Conservation (phyloP, 495 filamentous ascomycete species). For the Penicillium silybi region DNA sequence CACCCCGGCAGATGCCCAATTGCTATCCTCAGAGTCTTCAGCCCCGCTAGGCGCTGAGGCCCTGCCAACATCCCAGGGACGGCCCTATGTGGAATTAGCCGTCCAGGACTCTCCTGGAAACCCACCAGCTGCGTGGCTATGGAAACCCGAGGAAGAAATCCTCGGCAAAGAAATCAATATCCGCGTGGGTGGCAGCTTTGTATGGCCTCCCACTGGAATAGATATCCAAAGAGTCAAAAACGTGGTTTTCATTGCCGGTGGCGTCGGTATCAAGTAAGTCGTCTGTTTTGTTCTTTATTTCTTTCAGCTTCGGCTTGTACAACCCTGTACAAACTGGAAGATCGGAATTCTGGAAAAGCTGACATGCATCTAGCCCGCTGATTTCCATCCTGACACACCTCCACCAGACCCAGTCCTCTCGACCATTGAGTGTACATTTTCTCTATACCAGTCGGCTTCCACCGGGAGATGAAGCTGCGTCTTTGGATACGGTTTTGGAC, state of each 20-base stretch:
- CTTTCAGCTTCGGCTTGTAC: not conserved
- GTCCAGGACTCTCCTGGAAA: slow-evolving; percentile 63
- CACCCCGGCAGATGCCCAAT: slow-evolving; percentile 48
- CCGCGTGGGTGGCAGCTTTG: slow-evolving; percentile 75
- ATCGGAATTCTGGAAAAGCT: not conserved
- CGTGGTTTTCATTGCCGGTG: slow-evolving; percentile 73
- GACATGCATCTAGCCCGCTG: slow-evolving; percentile 39
- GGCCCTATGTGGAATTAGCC: slow-evolving; percentile 66
- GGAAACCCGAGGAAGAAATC: slow-evolving; percentile 52
- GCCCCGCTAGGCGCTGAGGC: slow-evolving; percentile 21
- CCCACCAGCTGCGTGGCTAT: slow-evolving; percentile 73
- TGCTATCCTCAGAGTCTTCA: slow-evolving; percentile 23
- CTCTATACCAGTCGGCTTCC: slow-evolving; percentile 45
- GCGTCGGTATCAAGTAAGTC: slow-evolving; percentile 73
- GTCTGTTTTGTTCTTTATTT: not conserved
- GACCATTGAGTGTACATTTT: slow-evolving; percentile 31
- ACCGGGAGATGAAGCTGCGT: slow-evolving; percentile 3
- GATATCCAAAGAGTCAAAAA: slow-evolving; percentile 41
- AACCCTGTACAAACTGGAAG: not conserved
- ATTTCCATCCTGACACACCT: slow-evolving; percentile 56
- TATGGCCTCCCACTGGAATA: slow-evolving; percentile 61
- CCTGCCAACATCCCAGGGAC: slow-evolving; percentile 22
- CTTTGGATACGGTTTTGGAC: slow-evolving; percentile 50
- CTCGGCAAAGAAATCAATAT: slow-evolving; percentile 55
- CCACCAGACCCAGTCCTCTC: slow-evolving; percentile 20